Evolutionary conservation across 352 stramenopile genomes (phyloP).

Genomic region (Phytopythium kandeliae): DNA sequence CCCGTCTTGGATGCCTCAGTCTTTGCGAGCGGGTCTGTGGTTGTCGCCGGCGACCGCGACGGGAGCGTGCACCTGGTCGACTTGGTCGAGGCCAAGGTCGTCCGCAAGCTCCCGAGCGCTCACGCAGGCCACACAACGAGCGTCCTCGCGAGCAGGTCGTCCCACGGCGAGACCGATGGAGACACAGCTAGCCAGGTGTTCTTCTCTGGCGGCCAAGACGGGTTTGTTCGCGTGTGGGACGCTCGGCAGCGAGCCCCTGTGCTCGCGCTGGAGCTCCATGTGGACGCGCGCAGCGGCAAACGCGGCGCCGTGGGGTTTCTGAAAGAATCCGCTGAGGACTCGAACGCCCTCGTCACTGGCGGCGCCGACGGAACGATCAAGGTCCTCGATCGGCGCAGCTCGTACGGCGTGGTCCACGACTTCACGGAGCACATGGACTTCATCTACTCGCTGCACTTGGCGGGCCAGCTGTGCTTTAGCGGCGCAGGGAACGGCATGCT

Average conservation of each 20-base stretch:
- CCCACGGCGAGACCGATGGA: neutral
- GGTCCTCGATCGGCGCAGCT: slow-evolving; percentile 64
- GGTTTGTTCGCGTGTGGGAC: slow-evolving; percentile 71
- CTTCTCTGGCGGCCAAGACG: slow-evolving; percentile 81
- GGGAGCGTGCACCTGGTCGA: slow-evolving; percentile 63
- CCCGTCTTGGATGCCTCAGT: slow-evolving; percentile 60
- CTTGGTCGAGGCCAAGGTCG: slow-evolving; percentile 36
- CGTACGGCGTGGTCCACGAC: slow-evolving; percentile 36
- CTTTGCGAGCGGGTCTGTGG: slow-evolving; percentile 10
- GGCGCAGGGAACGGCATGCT: slow-evolving; percentile 83
- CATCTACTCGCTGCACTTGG: slow-evolving; percentile 78
- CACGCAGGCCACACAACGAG: slow-evolving; percentile 67
- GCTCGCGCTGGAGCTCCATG: slow-evolving; percentile 37
- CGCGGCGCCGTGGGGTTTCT: slow-evolving; percentile 68
- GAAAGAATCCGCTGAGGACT: slow-evolving; percentile 31
- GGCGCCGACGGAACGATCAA: slow-evolving; percentile 77
- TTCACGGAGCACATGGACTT: slow-evolving; percentile 84
- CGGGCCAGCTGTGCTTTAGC: slow-evolving; percentile 68
- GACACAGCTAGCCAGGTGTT: slow-evolving; percentile 11
- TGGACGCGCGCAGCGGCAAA: slow-evolving; percentile 54
- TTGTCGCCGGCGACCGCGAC: slow-evolving; percentile 61
- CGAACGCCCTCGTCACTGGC: slow-evolving; percentile 52
- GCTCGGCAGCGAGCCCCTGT: slow-evolving; percentile 30
- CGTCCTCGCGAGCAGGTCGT: slow-evolving; percentile 34
- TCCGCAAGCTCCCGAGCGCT: slow-evolving; percentile 28